Evolutionary conservation across 2,329 filamentous ascomycete genomes (phyloP).

Genomic region (Anthostomella pinea): DNA sequence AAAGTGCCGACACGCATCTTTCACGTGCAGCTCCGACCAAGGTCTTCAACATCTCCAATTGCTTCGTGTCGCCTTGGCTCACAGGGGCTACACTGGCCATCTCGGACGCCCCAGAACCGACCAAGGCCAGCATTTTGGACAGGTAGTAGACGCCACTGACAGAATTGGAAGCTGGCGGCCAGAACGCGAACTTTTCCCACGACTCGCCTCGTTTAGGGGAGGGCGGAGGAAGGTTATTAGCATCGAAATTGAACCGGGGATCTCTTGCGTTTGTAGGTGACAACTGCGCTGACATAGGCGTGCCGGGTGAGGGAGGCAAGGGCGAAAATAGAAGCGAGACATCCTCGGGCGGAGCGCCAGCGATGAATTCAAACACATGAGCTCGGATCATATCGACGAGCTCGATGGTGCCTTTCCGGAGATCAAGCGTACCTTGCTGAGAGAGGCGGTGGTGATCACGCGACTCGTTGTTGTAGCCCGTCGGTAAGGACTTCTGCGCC

Average conservation of each 20-base stretch:
- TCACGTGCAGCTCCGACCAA: slow-evolving; percentile 80
- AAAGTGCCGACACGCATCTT: slow-evolving; percentile 79
- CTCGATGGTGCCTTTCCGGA: slow-evolving; percentile 77
- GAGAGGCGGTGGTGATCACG: slow-evolving; percentile 78
- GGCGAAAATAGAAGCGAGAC: slow-evolving; percentile 85
- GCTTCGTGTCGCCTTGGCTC: slow-evolving; percentile 50
- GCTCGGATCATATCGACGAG: slow-evolving; percentile 82
- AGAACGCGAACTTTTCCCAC: slow-evolving; percentile 95
- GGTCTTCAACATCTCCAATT: slow-evolving; percentile 69
- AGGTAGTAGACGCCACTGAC: slow-evolving; percentile 90
- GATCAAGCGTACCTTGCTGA: slow-evolving; percentile 63
- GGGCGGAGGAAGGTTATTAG: slow-evolving; percentile 70
- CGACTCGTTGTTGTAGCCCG: slow-evolving; percentile 79
- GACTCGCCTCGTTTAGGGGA: slow-evolving; percentile 76
- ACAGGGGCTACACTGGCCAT: slow-evolving; percentile 74
- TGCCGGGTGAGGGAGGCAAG: slow-evolving; percentile 64
- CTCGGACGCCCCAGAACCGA: slow-evolving; percentile 85
- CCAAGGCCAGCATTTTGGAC: slow-evolving; percentile 73
- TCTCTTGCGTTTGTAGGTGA: slow-evolving; percentile 61
- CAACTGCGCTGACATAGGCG: slow-evolving; percentile 56
- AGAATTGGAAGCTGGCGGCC: slow-evolving; percentile 90
- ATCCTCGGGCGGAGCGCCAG: slow-evolving; percentile 85
- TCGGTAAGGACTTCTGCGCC: slow-evolving; percentile 74
- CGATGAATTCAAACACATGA: slow-evolving; percentile 77
- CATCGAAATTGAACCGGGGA: slow-evolving; percentile 76